Evolutionary conservation across 805 yeast genomes (phyloP).

Genomic region (Metschnikowia proteae): DNA sequence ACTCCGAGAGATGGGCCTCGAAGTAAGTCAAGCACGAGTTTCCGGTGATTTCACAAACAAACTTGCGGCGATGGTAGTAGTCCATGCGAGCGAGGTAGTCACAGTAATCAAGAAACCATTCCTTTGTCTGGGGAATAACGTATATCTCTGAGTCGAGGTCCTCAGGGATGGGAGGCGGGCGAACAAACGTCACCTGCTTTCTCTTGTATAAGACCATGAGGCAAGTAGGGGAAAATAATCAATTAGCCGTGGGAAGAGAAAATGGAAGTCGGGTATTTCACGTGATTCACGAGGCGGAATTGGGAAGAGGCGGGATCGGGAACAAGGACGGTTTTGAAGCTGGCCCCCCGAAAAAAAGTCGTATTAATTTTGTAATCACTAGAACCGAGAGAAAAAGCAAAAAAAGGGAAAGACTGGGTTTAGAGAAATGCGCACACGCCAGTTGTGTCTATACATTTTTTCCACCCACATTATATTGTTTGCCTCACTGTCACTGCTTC

Average conservation of each 20-base stretch:
- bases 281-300: background rate
- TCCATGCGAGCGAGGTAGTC: conserved; percentile 70
- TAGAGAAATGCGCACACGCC: conserved; percentile 6
- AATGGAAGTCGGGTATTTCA: background rate
- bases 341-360: conserved; percentile 1
- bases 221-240: background rate
- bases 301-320: background rate
- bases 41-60: conserved; percentile 95
- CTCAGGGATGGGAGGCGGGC: conserved; percentile 54
- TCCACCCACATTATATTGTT: conserved; percentile 3
- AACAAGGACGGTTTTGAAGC: background rate
- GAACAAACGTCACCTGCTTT: conserved; percentile 59
- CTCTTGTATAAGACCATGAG: conserved; percentile 73
- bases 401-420: background rate
- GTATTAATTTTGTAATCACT: background rate
- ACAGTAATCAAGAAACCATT: conserved; percentile 78
- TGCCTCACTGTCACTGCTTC: conserved; percentile 4
- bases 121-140: conserved; percentile 80
- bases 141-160: conserved; percentile 65
- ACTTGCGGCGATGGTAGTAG: conserved; percentile 69
- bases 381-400: conserved; percentile 2
- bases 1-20: conserved; percentile 81
- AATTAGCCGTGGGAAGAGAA: background rate
- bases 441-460: conserved; percentile 6
- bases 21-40: conserved; percentile 86